Conservation (phyloP, 768 basidiomycete genomes). For the Neoboletus brunneissimus region DNA sequence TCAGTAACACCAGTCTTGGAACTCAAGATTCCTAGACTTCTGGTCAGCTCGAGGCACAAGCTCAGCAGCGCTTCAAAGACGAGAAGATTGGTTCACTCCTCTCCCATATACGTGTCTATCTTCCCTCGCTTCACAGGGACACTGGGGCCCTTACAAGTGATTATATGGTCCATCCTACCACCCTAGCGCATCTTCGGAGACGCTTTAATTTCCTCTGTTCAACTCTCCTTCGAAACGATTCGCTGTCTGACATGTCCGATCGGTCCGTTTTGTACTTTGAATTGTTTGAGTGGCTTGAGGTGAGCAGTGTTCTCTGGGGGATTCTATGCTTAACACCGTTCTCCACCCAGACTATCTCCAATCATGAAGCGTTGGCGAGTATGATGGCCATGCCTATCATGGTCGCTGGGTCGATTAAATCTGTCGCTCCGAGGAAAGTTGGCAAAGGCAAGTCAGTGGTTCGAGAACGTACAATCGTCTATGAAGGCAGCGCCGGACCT, state of each 20-base stretch:
- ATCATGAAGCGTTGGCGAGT: constrained; percentile 87
- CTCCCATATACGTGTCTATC: constrained; percentile 69
- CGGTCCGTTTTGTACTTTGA: constrained; percentile 83
- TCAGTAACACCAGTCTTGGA: not conserved
- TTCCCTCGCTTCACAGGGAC: constrained; percentile 75
- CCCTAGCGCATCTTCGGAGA: constrained; percentile 86
- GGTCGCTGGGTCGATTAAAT: constrained; percentile 70
- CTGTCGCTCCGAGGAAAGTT: constrained; percentile 54
- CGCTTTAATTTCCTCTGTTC: constrained; percentile 89
- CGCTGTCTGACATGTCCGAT: constrained; percentile 92
- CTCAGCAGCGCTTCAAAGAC: constrained; percentile 72
- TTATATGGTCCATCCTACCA: constrained; percentile 88
- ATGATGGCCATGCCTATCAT: constrained; percentile 99
- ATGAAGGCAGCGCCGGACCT: constrained; percentile 89
- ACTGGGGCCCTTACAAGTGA: constrained; percentile 83
- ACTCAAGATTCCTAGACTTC: constrained; percentile 51
- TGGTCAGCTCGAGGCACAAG: constrained; percentile 76
- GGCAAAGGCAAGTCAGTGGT: constrained; percentile 46
- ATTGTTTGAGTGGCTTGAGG: constrained; percentile 90
- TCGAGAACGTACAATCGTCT: constrained; percentile 79
- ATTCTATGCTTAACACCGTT: constrained; percentile 3
- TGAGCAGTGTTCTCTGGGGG: constrained; percentile 29
- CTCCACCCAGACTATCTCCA: constrained; percentile 73
- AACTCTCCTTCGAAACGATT: constrained; percentile 85
- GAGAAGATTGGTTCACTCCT: constrained; percentile 69